Percentiles rank a stretch among this genome's conserved stretches.
phyloP scores from a whole-genome alignment of 306 rosid genomes.

The Corylus avellana region DNA sequence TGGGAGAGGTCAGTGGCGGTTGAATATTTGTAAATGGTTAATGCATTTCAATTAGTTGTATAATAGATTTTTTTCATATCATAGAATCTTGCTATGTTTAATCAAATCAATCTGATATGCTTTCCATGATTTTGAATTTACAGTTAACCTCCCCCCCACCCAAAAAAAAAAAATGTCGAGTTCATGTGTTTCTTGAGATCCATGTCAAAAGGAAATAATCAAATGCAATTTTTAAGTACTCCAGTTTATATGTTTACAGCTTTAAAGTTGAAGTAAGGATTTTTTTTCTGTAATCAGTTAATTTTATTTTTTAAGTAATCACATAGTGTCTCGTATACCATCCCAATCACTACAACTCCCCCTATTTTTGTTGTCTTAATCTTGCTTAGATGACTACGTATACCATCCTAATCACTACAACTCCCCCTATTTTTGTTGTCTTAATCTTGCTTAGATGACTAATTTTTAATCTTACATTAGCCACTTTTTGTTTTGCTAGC shows the following conservation, averaged over 20 bases:
- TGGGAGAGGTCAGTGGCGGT: slow-evolving; percentile 77
- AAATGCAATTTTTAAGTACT: background rate
- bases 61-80: background rate
- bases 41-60: background rate
- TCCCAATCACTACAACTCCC: slow-evolving; percentile 11
- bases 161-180: background rate
- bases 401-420: slow-evolving; percentile 7
- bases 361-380: slow-evolving; percentile 2
- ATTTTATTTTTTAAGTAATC: background rate
- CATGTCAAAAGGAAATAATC: background rate
- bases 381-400: background rate
- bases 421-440: slow-evolving; percentile 4
- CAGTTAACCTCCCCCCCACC: background rate
- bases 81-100: background rate
- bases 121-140: slow-evolving; percentile 4
- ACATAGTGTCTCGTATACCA: background rate
- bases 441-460: background rate
- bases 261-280: background rate
- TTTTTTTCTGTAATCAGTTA: background rate
- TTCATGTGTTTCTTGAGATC: background rate
- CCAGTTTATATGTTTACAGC: background rate
- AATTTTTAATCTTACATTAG: background rate
- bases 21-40: slow-evolving; percentile 1
- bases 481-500: background rate
- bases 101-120: background rate